A percentile compares a stretch with the other conserved stretches of the same genome.
These are phyloP conservation scores for Thelonectria olida DNA, from an alignment of 2,329 filamentous ascomycete species.

Conservation along the genomic window DNA sequence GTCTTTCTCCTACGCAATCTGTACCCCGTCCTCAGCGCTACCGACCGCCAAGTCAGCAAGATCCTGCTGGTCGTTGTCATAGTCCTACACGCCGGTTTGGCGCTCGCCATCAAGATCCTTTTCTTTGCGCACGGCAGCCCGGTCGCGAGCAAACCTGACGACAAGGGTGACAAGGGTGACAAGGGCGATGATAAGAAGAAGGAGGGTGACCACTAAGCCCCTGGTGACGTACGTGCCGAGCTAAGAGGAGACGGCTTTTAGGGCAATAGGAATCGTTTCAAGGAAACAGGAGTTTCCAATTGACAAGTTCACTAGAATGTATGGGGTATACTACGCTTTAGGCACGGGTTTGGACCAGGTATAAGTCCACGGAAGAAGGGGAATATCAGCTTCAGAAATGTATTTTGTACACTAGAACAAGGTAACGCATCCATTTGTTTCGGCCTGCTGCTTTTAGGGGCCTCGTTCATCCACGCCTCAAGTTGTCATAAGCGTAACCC, in stretches of 20 bases:
- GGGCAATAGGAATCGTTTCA: slow-evolving; percentile 1
- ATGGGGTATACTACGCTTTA: slow-evolving; percentile 21
- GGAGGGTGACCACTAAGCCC: slow-evolving; percentile 13
- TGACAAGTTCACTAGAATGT: slow-evolving; percentile 11
- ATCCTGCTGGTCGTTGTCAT: slow-evolving; percentile 85
- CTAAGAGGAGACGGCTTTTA: slow-evolving; percentile 5
- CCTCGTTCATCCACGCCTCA: not conserved
- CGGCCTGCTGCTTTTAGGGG: not conserved
- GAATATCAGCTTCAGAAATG: not conserved
- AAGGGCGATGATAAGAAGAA: slow-evolving; percentile 34
- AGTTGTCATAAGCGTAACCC: not conserved
- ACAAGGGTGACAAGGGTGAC: slow-evolving; percentile 19
- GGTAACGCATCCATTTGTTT: slow-evolving; percentile 8
- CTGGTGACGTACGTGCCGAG: too few relatives aligned
- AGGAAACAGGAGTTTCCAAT: slow-evolving; percentile 7
- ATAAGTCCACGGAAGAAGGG: slow-evolving; percentile 2
- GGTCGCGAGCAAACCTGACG: slow-evolving; percentile 51
- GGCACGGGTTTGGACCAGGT: slow-evolving; percentile 20
- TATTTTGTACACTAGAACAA: slow-evolving; percentile 26
- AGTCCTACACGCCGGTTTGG: slow-evolving; percentile 85
- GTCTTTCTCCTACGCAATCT: slow-evolving; percentile 86
- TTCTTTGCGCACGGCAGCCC: slow-evolving; percentile 87
- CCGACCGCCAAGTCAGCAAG: slow-evolving; percentile 91
- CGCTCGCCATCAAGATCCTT: slow-evolving; percentile 93
- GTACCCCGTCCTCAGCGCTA: slow-evolving; percentile 91